Percentiles rank a stretch among this genome's conserved stretches.
Evolutionary conservation across 1,139 yeast genomes (phyloP).

Genomic region (Lodderomyces orthopsilosis): DNA sequence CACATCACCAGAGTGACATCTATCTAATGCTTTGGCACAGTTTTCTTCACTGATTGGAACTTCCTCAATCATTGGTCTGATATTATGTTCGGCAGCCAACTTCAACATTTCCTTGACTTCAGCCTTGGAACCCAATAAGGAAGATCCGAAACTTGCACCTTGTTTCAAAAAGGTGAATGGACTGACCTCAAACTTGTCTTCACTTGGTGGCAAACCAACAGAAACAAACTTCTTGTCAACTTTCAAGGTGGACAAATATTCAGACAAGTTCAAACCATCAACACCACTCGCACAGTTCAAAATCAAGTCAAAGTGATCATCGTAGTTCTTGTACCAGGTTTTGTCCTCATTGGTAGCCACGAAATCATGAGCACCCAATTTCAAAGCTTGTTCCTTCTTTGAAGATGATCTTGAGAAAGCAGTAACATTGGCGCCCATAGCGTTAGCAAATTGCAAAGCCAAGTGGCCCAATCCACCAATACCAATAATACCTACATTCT

Average conservation of each 20-base stretch:
- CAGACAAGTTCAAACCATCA: slow-evolving; percentile 30
- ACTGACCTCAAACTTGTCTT: slow-evolving; percentile 24
- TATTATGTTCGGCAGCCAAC: slow-evolving; percentile 36
- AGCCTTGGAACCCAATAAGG: slow-evolving; percentile 35
- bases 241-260: slow-evolving; percentile 31
- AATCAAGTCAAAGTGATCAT: slow-evolving; percentile 44
- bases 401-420: slow-evolving; percentile 38
- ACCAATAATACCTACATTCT: slow-evolving; percentile 48
- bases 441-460: slow-evolving; percentile 40
- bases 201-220: slow-evolving; percentile 50
- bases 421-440: slow-evolving; percentile 40
- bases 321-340: slow-evolving; percentile 29
- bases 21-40: slow-evolving; percentile 28
- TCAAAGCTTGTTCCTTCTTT: slow-evolving; percentile 35
- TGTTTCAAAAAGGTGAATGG: slow-evolving; percentile 28
- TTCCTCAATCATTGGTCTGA: slow-evolving; percentile 44
- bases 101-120: slow-evolving; percentile 40
- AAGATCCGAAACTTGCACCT: slow-evolving; percentile 32
- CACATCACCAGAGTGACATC: slow-evolving; percentile 48
- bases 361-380: slow-evolving; percentile 40
- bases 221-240: slow-evolving; percentile 50
- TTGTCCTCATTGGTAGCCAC: slow-evolving; percentile 39
- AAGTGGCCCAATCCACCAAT: slow-evolving; percentile 48
- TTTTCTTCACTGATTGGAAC: slow-evolving; percentile 35
- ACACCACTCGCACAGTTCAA: slow-evolving; percentile 48